Percentiles rank a stretch among this genome's conserved stretches.
phyloP scores from a whole-genome alignment of 768 basidiomycete species.

The Pleurotus pulmonarius region DNA sequence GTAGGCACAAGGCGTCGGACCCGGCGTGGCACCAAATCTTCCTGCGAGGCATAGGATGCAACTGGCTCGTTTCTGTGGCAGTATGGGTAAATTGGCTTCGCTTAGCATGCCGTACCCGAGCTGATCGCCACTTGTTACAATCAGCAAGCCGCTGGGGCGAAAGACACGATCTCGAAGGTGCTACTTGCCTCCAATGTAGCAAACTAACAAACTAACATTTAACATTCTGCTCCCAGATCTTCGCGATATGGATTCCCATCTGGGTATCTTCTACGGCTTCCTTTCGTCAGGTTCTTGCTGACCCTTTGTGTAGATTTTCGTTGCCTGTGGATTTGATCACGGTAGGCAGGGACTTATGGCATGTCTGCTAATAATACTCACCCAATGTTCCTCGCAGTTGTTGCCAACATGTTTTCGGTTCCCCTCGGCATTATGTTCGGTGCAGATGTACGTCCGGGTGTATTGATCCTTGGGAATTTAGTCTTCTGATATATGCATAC shows the following conservation, averaged over 20 bases:
- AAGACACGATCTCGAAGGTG: slow-evolving; percentile 68
- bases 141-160: slow-evolving; percentile 68
- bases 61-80: slow-evolving; percentile 72
- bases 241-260: slow-evolving; percentile 70
- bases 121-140: not conserved
- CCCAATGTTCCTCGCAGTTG: slow-evolving; percentile 30
- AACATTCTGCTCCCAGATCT: slow-evolving; percentile 31
- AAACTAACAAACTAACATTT: not conserved
- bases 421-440: slow-evolving; percentile 70
- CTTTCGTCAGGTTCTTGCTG: not conserved
- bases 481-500: not conserved
- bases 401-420: slow-evolving; percentile 77
- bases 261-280: slow-evolving; percentile 43
- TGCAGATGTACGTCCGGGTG: slow-evolving; percentile 44
- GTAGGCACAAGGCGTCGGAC: slow-evolving; percentile 57
- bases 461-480: not conserved
- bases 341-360: slow-evolving; percentile 30
- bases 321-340: slow-evolving; percentile 69
- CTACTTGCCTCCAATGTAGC: not conserved
- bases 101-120: not conserved
- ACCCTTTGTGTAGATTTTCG: slow-evolving; percentile 47
- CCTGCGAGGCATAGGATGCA: slow-evolving; percentile 70
- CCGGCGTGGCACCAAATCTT: slow-evolving; percentile 74
- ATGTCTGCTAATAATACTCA: too few relatives aligned
- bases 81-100: slow-evolving; percentile 55